phyloP scores from a whole-genome alignment of 2,329 filamentous ascomycete species.

The Epichloe elymi region DNA sequence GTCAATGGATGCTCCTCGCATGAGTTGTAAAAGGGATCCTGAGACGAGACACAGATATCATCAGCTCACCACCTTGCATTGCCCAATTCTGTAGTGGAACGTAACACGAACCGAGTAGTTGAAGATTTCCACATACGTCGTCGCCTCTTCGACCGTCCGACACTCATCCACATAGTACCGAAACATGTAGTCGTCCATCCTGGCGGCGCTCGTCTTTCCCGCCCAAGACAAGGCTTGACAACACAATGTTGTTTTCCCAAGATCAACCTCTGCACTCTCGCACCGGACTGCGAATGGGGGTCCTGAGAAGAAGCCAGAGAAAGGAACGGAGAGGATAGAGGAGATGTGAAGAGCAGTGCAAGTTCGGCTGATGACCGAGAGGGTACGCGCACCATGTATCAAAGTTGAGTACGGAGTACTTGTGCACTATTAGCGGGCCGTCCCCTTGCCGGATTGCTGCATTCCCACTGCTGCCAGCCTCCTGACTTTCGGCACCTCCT shows the following conservation, averaged over 20 bases:
- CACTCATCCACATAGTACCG: slow-evolving; percentile 33
- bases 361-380: background rate
- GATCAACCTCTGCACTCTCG: no score
- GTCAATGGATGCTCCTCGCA: slow-evolving; percentile 38
- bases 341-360: background rate
- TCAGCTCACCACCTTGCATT: no score
- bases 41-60: background rate
- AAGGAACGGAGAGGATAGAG: background rate
- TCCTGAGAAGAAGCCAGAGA: background rate
- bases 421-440: background rate
- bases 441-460: slow-evolving; percentile 1
- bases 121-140: slow-evolving; percentile 43
- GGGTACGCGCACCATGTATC: background rate
- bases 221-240: background rate
- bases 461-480: background rate
- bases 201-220: slow-evolving; percentile 2
- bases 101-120: slow-evolving; percentile 40
- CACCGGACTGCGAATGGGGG: no score
- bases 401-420: background rate
- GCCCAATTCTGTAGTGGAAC: background rate
- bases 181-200: slow-evolving; percentile 49
- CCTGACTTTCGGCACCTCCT: slow-evolving; percentile 1
- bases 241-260: no score
- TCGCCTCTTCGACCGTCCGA: slow-evolving; percentile 35
- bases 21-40: slow-evolving; percentile 37